A percentile compares a stretch with the other conserved stretches of the same genome.
phyloP scores from a whole-genome alignment of 345 rosid species.

The Lumnitzera racemosa region DNA sequence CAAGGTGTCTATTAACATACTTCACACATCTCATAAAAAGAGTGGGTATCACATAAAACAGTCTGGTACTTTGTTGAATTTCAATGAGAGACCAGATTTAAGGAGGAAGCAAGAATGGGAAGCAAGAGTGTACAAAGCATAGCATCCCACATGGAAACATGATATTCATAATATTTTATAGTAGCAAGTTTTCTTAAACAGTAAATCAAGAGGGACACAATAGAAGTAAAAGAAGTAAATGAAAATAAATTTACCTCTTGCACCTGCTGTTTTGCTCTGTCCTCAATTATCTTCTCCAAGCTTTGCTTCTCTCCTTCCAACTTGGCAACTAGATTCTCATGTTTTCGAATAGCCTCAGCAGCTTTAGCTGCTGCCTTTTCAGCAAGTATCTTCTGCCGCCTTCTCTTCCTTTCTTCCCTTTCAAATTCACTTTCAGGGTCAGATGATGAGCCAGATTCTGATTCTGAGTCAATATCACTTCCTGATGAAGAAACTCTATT shows the following conservation, averaged over 20 bases:
- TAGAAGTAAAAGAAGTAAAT: background rate
- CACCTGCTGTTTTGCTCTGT: constrained; percentile 87
- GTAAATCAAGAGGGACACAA: background rate
- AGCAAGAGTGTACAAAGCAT: too few relatives aligned
- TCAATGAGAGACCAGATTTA: too few relatives aligned
- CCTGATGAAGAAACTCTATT: constrained; percentile 26
- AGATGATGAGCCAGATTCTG: constrained; percentile 61
- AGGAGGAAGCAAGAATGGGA: too few relatives aligned
- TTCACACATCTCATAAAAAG: too few relatives aligned
- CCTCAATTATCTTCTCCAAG: constrained; percentile 89
- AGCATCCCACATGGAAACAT: too few relatives aligned
- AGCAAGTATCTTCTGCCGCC: constrained; percentile 62
- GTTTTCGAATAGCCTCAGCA: constrained; percentile 62
- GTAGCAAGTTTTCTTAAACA: too few relatives aligned
- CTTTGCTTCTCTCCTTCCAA: constrained; percentile 94
- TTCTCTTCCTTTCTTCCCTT: constrained; percentile 67
- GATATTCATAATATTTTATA: too few relatives aligned
- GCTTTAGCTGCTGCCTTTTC: constrained; percentile 81
- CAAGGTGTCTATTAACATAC: too few relatives aligned
- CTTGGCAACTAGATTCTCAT: constrained; percentile 79
- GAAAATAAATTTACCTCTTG: constrained; percentile 54
- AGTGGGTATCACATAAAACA: too few relatives aligned
- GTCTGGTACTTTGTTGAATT: too few relatives aligned
- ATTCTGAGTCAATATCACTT: constrained; percentile 41
- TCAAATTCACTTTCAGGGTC: constrained; percentile 76